phyloP scores from a whole-genome alignment of 768 basidiomycete species.

The Sistotremastrum suecicum region DNA sequence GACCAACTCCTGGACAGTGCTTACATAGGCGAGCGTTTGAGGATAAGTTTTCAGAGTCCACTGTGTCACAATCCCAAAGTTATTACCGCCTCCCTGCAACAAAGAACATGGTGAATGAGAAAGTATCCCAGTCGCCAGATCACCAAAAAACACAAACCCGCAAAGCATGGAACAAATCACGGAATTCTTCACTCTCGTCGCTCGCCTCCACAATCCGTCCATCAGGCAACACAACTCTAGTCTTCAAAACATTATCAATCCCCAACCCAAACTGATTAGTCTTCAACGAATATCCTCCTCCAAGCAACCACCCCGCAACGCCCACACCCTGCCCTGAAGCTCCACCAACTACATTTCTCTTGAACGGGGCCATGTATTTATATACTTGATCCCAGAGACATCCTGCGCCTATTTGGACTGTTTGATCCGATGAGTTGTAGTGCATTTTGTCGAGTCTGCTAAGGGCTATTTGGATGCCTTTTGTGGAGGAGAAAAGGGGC shows the following conservation, averaged over 20 bases:
- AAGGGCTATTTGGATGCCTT: slow-evolving; percentile 47
- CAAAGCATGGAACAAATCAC: no score
- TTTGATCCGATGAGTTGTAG: slow-evolving; percentile 9
- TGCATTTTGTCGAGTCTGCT: slow-evolving; percentile 25
- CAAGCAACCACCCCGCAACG: slow-evolving; percentile 19
- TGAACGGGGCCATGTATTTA: slow-evolving; percentile 3
- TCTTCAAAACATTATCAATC: slow-evolving; percentile 19
- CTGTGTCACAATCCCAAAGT: slow-evolving; percentile 48
- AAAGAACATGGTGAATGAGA: no score
- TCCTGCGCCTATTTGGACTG: slow-evolving; percentile 20
- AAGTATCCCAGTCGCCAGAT: no score
- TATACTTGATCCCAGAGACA: slow-evolving; percentile 49
- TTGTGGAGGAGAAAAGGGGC: slow-evolving; percentile 43
- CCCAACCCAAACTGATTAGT: slow-evolving; percentile 20
- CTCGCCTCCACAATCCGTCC: slow-evolving; percentile 7
- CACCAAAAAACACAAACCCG: no score
- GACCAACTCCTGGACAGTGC: no score
- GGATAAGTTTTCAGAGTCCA: slow-evolving; percentile 37
- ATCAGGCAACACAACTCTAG: slow-evolving; percentile 16
- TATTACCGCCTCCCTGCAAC: slow-evolving; percentile 44
- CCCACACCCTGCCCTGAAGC: slow-evolving; percentile 24
- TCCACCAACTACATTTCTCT: slow-evolving; percentile 14
- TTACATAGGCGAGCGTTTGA: no score
- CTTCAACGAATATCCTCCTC: slow-evolving; percentile 21
- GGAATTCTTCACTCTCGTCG: no score